Evolutionary conservation across 345 rosid species (phyloP), one percentile per base, ranked within the genome.

Genomic region (Melaleuca quinquenervia): DNA sequence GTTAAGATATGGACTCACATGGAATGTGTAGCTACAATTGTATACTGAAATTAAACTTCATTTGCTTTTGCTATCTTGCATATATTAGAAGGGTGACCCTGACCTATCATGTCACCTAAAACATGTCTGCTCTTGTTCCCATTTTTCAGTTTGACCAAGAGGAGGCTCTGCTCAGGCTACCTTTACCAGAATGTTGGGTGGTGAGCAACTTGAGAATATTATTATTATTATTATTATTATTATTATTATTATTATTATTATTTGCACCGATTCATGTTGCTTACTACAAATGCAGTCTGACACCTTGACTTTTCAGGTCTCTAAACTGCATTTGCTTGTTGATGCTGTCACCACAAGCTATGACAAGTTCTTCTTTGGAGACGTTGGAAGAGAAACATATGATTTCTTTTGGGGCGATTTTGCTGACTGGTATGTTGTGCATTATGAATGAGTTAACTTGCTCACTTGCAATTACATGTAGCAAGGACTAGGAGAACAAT

Each of bases 341-440:
- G 98, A 97, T 87, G 82, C 85, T 3, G 98, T 93, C 88, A 97
- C 99, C 82, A 87, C 91, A 86, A 93, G 99, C 91, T 96, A 96
- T 86, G 96, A 97, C 52, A 97, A 93, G 88, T 93, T 91, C 86
- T 96, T 92, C 94, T 96, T 97, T 89, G 98, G 98, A 85, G 99
- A 96, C 58, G 92, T 95, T 82, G 99, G 96, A 83, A 96, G 99
- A 93, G 99, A 97, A 90, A 91, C 87, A 88, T 96, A 97, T 90
- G 98, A 97, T 85, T 97, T 97, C 92, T 95, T 96, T 88, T 96
- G 99, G 99, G 93, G 98, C 50, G 99, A 97, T 88, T 97, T 94
- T 85, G 99, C 99, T 44, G 98, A 97, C 90, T 96, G 99, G 99
- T 97, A 93, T 82, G 87, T 85, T 50, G 26, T 62, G 13, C 80